Evolutionary conservation across 306 rosid genomes (phyloP), one percentile per base, ranked within the genome.

Genomic region (Vigna mungo): DNA sequence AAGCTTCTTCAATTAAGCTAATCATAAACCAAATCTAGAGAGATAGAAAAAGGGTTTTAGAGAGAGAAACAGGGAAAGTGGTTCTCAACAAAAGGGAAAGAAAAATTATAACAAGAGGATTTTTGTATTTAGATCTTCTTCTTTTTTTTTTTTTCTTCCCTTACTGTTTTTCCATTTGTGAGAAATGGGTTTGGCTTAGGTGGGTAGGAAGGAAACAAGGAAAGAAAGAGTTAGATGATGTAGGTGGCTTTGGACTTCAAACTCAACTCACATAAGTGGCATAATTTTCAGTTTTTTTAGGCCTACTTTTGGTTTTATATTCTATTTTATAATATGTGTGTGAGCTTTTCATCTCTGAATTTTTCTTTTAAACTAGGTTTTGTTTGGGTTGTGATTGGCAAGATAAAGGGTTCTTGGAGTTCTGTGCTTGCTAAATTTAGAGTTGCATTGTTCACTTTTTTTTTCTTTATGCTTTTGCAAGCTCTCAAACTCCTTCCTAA

Each of bases 11-110:
- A 77, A 83, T 78, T 72, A 77, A 67, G 78, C 78, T 58, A 74
- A 78, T 71, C 15, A 68, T 68, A 83, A 46, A 48, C 34, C 72
- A 77, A 81, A 82, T 87, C 85, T 78, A 86, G 85, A 78, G 84
- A 77, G 81, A 82, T 3, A 30, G 34, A 60, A 47, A 66, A 47
- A 21, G 62, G 64, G 73, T 46, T 69, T 62, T 58, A 71, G 72
- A 83, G 78, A 87, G 80, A 86, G 72, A 80, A 27, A 66, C 37
- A 48, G 64, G 11, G 30, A 52, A 30, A n/a, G 12, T 8, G 13
- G 62, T 8, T 8, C 25, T 55, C 71, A 34, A 54, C 18, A 41
- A 68, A 41, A 41, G n/a, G 18, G 8, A 68, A 14, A 15, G 49
- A 60, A 66, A 14, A 2, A 43, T 43, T 11, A 4, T 10, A 11